Base-by-base conservation (phyloP, 2,329 filamentous ascomycete genomes). In the Catunica adiposa region DNA sequence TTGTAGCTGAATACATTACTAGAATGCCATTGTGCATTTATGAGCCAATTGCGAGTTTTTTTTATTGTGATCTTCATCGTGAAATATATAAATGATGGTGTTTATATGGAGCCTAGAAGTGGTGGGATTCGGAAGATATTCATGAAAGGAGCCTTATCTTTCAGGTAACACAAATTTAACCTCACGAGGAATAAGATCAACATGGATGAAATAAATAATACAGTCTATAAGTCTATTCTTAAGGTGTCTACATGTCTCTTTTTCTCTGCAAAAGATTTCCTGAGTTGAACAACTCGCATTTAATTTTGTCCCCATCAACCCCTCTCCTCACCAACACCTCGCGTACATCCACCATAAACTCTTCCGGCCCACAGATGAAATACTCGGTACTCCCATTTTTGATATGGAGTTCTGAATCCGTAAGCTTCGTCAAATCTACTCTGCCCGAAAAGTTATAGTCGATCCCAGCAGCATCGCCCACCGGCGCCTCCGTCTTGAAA, bases 261-360 rank as follows among this genome's bases (percentile, higher is more conserved):
- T 61, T 22, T 17, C 26, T 46, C 20, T 51, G 53, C 29, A 58
- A 25, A 14, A 70, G 63, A 54, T 72, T 68, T 15, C 79, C 78
- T 1, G 79, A 80, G n/a, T 73, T 75, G 61, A 86, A 87, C 29
- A 84, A 66, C 67, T 89, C 84, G 61, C 86, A 72, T 62, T 80
- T 76, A 55, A 86, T 73, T 61, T 78, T 75, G 29, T 73, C 72
- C n/a, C 67, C 66, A 1, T 70, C 66, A 1, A 88, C 81, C 0
- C 82, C 82, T 56, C 71, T 66, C 2, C 62, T 68, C 61, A 73
- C 67, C 56, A 89, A 69, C 61, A 70, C 73, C 6, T 67, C 66
- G 60, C 77, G 70, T 22, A 77, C 69, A 38, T 78, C 75, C 8
- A 73, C 62, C 86, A 89, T 89, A 71, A 88, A 89, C 6, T 66